phyloP scores from a whole-genome alignment of 768 basidiomycete genomes.

The Trametopsis cervina region DNA sequence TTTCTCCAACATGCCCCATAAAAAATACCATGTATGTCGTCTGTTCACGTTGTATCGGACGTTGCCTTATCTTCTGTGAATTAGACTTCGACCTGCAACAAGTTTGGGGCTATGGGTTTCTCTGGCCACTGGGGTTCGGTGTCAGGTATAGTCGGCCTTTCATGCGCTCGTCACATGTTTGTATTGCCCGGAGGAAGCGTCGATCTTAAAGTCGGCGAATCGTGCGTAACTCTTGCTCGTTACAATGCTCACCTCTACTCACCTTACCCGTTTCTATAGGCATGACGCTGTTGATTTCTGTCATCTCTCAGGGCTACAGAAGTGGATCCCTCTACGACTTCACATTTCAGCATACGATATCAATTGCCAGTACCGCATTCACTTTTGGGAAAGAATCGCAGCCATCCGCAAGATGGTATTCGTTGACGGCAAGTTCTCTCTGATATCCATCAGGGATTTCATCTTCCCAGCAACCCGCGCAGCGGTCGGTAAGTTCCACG shows the following conservation, averaged over 20 bases:
- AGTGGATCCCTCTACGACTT: slow-evolving; percentile 6
- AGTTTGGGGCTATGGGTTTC: slow-evolving; percentile 15
- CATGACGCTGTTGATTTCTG: slow-evolving; percentile 12
- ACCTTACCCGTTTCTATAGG: slow-evolving; percentile 1
- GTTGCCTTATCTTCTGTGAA: neutral
- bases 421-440: neutral
- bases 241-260: neutral
- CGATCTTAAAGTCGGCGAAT: slow-evolving; percentile 15
- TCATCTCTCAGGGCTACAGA: slow-evolving; percentile 7
- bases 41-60: neutral
- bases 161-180: slow-evolving; percentile 15
- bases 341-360: slow-evolving; percentile 20
- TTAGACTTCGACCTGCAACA: slow-evolving; percentile 11
- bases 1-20: neutral
- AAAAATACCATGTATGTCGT: slow-evolving; percentile 7
- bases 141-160: slow-evolving; percentile 12
- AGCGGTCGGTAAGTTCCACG: slow-evolving; percentile 14
- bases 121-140: slow-evolving; percentile 8
- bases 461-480: slow-evolving; percentile 3
- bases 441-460: neutral
- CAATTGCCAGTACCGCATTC: slow-evolving; percentile 18
- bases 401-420: slow-evolving; percentile 1
- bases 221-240: slow-evolving; percentile 5
- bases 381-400: slow-evolving; percentile 8
- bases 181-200: slow-evolving; percentile 11